A percentile compares a stretch with the other conserved stretches of the same genome.
phyloP scores from a whole-genome alignment of 176 grass and related monocot genomes.

The Oryza australiensis region DNA sequence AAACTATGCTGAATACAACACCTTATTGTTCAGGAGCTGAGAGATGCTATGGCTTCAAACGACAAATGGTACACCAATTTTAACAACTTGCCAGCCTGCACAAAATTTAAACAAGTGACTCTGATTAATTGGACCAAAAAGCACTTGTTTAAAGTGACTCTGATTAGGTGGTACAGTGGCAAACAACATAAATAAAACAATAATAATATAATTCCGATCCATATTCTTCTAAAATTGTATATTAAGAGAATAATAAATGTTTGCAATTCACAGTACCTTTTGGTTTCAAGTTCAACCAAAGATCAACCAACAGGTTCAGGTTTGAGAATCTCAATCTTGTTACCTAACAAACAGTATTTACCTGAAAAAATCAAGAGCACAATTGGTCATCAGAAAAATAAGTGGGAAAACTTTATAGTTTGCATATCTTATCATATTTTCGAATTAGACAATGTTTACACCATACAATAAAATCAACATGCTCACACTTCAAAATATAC shows the following conservation, averaged over 20 bases:
- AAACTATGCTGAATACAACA: slow-evolving; percentile 10
- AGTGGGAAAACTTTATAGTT: background rate
- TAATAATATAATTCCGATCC: background rate
- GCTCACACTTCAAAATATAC: background rate
- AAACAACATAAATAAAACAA: background rate
- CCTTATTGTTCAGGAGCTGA: background rate
- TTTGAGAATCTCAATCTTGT: slow-evolving; percentile 1
- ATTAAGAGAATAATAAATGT: background rate
- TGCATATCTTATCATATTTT: slow-evolving; percentile 2
- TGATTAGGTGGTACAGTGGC: background rate
- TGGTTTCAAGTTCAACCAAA: slow-evolving; percentile 14
- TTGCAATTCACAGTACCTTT: background rate
- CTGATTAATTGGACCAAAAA: slow-evolving; percentile 8
- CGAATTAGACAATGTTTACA: background rate
- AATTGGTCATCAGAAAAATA: background rate
- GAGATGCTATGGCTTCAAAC: slow-evolving; percentile 13
- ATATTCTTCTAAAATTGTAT: background rate
- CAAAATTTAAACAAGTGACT: background rate
- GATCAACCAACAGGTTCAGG: slow-evolving; percentile 4
- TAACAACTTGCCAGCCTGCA: slow-evolving; percentile 28
- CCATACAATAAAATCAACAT: background rate
- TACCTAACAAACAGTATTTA: background rate
- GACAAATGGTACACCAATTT: background rate
- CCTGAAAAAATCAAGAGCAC: slow-evolving; percentile 5
- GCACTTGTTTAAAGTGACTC: background rate